A percentile compares a stretch with the other conserved stretches of the same genome.
These are phyloP conservation scores for Rickenella mellea DNA, from an alignment of 768 basidiomycete genomes.

Conservation along the genomic window DNA sequence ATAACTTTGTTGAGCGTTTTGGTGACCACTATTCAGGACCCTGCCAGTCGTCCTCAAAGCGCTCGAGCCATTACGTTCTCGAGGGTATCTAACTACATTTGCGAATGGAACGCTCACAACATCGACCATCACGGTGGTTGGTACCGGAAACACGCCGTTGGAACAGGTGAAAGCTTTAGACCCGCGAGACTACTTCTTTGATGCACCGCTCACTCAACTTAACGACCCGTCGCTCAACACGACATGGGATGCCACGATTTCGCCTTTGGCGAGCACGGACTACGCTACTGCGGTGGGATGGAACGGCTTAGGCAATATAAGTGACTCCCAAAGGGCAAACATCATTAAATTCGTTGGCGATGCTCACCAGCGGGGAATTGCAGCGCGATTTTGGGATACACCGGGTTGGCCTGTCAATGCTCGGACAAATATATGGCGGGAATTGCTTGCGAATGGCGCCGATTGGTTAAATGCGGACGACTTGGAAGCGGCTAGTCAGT, in stretches of 20 bases:
- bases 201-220: slow-evolving; percentile 38
- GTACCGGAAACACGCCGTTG: slow-evolving; percentile 44
- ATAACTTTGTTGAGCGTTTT: not conserved
- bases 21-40: slow-evolving; percentile 17
- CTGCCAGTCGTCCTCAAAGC: slow-evolving; percentile 34
- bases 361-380: slow-evolving; percentile 34
- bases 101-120: slow-evolving; percentile 26
- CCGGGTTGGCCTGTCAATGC: slow-evolving; percentile 39
- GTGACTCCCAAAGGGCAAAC: slow-evolving; percentile 25
- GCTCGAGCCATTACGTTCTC: slow-evolving; percentile 33
- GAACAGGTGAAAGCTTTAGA: slow-evolving; percentile 31
- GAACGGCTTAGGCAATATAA: slow-evolving; percentile 35
- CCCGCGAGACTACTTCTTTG: slow-evolving; percentile 43
- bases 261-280: slow-evolving; percentile 43
- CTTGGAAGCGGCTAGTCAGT: slow-evolving; percentile 29
- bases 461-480: slow-evolving; percentile 49
- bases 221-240: slow-evolving; percentile 24
- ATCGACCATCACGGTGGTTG: slow-evolving; percentile 33
- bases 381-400: slow-evolving; percentile 44
- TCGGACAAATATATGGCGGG: slow-evolving; percentile 33
- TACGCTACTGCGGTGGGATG: slow-evolving; percentile 36
- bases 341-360: slow-evolving; percentile 31
- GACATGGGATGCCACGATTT: slow-evolving; percentile 30
- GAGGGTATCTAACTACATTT: slow-evolving; percentile 37
- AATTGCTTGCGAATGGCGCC: slow-evolving; percentile 30